Conservation (phyloP, 2,329 filamentous ascomycete genomes). For the Ceratocystis eucalypticola region DNA sequence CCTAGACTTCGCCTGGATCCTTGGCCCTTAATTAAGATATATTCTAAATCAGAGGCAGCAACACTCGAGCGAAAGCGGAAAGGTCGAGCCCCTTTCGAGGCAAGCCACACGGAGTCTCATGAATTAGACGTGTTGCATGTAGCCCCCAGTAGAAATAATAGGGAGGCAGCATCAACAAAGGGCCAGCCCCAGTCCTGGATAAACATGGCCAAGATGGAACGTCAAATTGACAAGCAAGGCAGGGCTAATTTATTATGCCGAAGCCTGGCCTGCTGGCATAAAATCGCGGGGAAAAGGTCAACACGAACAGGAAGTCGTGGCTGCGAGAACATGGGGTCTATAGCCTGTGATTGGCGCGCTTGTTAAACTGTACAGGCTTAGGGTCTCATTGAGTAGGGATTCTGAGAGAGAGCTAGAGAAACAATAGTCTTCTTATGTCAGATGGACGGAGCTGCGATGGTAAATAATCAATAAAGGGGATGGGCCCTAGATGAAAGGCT, state of each 20-base stretch:
- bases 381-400: background rate
- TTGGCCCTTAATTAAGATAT: background rate
- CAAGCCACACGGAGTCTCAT: background rate
- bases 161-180: background rate
- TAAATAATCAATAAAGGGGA: background rate
- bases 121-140: background rate
- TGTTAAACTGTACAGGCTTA: background rate
- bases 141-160: background rate
- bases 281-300: background rate
- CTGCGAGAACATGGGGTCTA: background rate
- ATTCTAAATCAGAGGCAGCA: background rate
- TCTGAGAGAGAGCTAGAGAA: background rate
- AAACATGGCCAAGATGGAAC: background rate
- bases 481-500: background rate
- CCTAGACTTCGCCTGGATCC: background rate
- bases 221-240: background rate
- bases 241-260: background rate
- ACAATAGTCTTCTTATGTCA: background rate
- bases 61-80: background rate
- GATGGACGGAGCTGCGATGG: background rate
- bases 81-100: background rate
- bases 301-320: background rate
- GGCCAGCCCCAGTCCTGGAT: background rate
- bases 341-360: background rate
- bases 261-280: background rate